phyloP scores from a whole-genome alignment of 2,329 filamentous ascomycete genomes.

The Paraphoma chrysanthemicola region DNA sequence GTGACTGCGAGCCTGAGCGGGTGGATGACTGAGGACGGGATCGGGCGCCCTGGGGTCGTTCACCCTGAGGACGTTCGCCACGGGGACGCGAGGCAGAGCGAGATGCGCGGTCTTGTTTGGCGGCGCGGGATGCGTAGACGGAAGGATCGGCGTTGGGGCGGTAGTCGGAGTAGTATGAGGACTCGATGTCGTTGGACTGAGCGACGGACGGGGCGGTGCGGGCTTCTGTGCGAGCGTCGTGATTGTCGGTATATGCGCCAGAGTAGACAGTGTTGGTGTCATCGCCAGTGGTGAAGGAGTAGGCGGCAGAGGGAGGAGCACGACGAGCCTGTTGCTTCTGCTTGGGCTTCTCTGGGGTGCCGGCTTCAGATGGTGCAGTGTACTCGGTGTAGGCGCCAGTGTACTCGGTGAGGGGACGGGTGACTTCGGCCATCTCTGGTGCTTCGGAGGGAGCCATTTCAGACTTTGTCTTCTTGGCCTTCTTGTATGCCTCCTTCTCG shows the following conservation, averaged over 20 bases:
- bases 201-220: conserved; percentile 21
- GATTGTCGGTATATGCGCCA: conserved; percentile 42
- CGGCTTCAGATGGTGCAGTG: conserved; percentile 35
- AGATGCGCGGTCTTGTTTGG: conserved; percentile 19
- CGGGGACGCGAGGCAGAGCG: conserved; percentile 23
- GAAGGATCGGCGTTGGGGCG: conserved; percentile 46
- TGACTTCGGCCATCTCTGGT: conserved; percentile 37
- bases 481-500: conserved; percentile 52
- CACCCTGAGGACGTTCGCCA: conserved; percentile 13
- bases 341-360: conserved; percentile 19
- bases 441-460: conserved; percentile 37
- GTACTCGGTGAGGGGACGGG: conserved; percentile 31
- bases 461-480: conserved; percentile 48
- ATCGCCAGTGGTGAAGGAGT: conserved; percentile 59
- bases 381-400: conserved; percentile 32
- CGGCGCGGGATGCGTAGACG: conserved; percentile 26
- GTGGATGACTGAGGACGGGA: conserved; percentile 34
- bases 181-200: conserved; percentile 38
- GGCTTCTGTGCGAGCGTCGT: conserved; percentile 10
- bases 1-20: conserved; percentile 23
- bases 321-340: conserved; percentile 30
- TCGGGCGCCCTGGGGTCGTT: conserved; percentile 27
- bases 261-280: conserved; percentile 54
- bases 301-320: conserved; percentile 47
- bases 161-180: conserved; percentile 51